Conservation (phyloP, 768 basidiomycete species). For the Scleroderma bovista region DNA sequence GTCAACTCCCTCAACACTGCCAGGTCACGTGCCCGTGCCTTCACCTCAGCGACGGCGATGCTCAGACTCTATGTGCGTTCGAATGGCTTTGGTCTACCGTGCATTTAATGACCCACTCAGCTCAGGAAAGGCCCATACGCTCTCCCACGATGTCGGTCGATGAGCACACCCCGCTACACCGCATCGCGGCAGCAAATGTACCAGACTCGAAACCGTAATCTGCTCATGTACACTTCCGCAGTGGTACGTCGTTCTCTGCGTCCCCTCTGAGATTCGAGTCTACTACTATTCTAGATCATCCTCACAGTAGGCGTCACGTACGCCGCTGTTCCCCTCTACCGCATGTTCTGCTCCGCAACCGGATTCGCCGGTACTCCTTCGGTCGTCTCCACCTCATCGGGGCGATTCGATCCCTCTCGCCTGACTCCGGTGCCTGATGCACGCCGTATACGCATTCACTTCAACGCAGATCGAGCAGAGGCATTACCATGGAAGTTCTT, state of each 20-base stretch:
- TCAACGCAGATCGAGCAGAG: constrained; percentile 90
- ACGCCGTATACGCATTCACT: constrained; percentile 84
- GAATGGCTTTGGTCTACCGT: background rate
- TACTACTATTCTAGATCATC: constrained; percentile 51
- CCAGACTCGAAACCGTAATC: constrained; percentile 58
- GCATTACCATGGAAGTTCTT: constrained; percentile 90
- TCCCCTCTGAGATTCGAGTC: background rate
- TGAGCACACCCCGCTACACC: constrained; percentile 13
- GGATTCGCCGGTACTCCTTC: constrained; percentile 95
- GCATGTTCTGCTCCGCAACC: constrained; percentile 97
- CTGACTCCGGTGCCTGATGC: constrained; percentile 69
- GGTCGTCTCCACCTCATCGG: constrained; percentile 56
- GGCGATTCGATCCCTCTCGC: constrained; percentile 77
- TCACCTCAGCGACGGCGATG: background rate
- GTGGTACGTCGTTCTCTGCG: constrained; percentile 46
- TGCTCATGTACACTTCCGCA: constrained; percentile 82
- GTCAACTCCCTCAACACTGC: background rate
- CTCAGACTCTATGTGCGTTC: background rate
- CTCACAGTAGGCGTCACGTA: constrained; percentile 83
- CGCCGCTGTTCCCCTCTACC: constrained; percentile 94
- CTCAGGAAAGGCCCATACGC: too few relatives aligned
- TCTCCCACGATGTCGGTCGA: background rate
- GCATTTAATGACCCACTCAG: background rate
- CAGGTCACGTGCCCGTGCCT: background rate
- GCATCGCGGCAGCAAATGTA: constrained; percentile 38